Evolutionary conservation across 2,329 filamentous ascomycete genomes (phyloP), one percentile per base, ranked within the genome.

Genomic region (Akanthomyces dipterigenus): DNA sequence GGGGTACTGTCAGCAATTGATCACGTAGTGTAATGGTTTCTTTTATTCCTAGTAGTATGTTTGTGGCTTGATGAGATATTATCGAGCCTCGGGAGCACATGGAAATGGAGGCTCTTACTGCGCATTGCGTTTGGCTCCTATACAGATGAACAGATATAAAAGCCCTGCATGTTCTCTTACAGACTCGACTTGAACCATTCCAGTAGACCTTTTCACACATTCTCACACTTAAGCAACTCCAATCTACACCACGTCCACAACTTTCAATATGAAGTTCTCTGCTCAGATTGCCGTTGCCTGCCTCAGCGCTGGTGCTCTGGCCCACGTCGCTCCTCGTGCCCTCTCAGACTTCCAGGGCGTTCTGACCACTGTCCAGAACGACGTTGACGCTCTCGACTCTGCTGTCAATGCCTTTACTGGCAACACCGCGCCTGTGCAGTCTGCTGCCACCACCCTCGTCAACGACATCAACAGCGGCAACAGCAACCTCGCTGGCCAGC

Each of bases 361-460:
- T 49, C 61, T 67, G 16, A 40, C 40, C 28, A 51, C 62, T 11
- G 66, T 67, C 28, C 62, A 60, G 45, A 61, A 46, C 18, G 46
- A 53, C n/a, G 61, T 66, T 42, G 60, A 60, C 42, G 26, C 18
- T 5, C 49, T 67, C n/a, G 63, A 67, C 46, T 36, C 24, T 8
- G 66, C 63, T 22, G 48, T 66, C 50, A 61, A 64, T 7, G 61
- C 54, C 18, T 67, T 63, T 63, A 20, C 12, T 0, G 65, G 62
- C 55, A 60, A 66, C 58, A 38, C 63, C 9, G 51, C n/a, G 31
- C 42, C 43, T 6, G 51, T 67, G 14, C 50, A 57, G 34, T 22
- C 42, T 7, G 62, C 64, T 8, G 63, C 60, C 7, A 54, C 57
- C 40, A 38, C 36, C 31, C 55, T 67, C 20, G 31, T 61, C 40